Conservation (phyloP, 2,329 filamentous ascomycete genomes). For the Colletotrichum plurivorum region DNA sequence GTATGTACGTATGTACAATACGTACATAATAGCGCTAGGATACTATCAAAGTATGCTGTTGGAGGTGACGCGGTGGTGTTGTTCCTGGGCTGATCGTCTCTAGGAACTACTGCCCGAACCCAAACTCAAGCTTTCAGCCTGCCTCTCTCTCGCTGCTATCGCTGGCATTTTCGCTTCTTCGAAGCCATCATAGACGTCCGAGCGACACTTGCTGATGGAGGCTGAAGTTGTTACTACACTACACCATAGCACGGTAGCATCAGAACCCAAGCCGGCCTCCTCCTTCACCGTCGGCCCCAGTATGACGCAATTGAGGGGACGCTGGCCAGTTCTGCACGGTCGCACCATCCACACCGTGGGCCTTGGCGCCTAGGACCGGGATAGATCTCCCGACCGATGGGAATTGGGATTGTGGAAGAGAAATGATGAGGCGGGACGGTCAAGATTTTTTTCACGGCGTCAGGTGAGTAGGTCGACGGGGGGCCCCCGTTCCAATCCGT, state of each 20-base stretch:
- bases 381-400: slow-evolving; percentile 38
- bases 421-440: slow-evolving; percentile 40
- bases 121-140: slow-evolving; percentile 17
- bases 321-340: slow-evolving; percentile 36
- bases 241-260: not conserved
- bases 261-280: slow-evolving; percentile 18
- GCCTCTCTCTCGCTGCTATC: not conserved
- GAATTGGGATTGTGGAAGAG: not conserved
- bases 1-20: too few species aligned
- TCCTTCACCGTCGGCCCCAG: slow-evolving; percentile 22
- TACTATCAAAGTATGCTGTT: slow-evolving; percentile 18
- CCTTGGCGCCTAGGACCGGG: slow-evolving; percentile 38
- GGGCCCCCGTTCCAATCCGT: slow-evolving; percentile 25
- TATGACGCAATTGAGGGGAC: slow-evolving; percentile 40
- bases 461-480: slow-evolving; percentile 33
- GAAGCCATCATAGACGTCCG: slow-evolving; percentile 34
- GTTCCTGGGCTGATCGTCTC: not conserved
- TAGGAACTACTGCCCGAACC: not conserved
- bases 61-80: slow-evolving; percentile 5
- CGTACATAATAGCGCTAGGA: slow-evolving; percentile 2
- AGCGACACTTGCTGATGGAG: slow-evolving; percentile 32
- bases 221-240: slow-evolving; percentile 17
- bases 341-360: slow-evolving; percentile 32
- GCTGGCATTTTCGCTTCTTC: slow-evolving; percentile 1
- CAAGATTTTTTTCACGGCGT: slow-evolving; percentile 38